Evolutionary conservation across 2,329 filamentous ascomycete genomes (phyloP).

Genomic region (Penicillium sp.): DNA sequence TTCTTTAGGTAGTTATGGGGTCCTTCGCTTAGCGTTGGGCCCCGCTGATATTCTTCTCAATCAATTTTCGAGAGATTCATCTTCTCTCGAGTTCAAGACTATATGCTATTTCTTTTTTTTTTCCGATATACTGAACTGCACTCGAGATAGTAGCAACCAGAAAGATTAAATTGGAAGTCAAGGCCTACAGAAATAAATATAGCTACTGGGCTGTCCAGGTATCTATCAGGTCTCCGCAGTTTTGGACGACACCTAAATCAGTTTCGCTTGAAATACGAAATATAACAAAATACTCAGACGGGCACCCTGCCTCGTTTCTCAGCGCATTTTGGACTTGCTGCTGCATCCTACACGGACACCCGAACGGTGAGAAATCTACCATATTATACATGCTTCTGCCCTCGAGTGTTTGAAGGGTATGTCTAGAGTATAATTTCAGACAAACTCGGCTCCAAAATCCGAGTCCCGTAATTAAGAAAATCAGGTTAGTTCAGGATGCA

Average conservation of each 20-base stretch:
- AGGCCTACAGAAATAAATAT: no score
- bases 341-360: no score
- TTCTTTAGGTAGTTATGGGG: neutral
- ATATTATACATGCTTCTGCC: no score
- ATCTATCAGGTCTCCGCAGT: neutral
- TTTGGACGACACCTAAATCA: neutral
- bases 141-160: no score
- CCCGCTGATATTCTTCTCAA: neutral
- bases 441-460: no score
- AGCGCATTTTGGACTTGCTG: no score
- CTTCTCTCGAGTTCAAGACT: neutral
- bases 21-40: neutral
- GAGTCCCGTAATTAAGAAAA: no score
- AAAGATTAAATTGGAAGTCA: no score
- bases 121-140: neutral
- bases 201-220: neutral
- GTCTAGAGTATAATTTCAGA: no score
- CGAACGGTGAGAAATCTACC: no score
- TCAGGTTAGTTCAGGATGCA: neutral
- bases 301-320: neutral
- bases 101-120: neutral
- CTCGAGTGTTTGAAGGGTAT: no score
- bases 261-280: neutral
- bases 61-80: neutral
- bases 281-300: neutral